Base-by-base conservation (phyloP, 1,284 basidiomycete genomes). In the Takashimella koratensis region DNA sequence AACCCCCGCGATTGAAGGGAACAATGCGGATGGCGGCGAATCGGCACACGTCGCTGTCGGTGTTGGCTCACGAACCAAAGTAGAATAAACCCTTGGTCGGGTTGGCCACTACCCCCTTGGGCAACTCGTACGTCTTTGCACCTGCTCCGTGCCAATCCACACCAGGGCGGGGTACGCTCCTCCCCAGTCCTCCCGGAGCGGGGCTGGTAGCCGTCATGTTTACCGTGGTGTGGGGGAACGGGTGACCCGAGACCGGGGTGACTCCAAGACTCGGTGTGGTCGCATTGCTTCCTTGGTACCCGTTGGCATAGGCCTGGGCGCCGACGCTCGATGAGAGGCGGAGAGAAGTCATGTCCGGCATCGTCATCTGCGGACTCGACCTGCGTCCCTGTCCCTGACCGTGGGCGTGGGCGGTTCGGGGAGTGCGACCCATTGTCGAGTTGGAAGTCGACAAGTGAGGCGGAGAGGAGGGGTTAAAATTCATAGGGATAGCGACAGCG, bases 11-110 rank as follows among this genome's bases (percentile, higher is more conserved):
- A n/a, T n/a, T n/a, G n/a, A n/a, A n/a, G n/a, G n/a, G n/a, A n/a
- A n/a, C n/a, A n/a, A n/a, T n/a, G n/a, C n/a, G n/a, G n/a, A n/a
- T n/a, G n/a, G n/a, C n/a, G n/a, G n/a, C n/a, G n/a, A n/a, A n/a
- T n/a, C n/a, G n/a, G n/a, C n/a, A n/a, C n/a, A n/a, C n/a, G n/a
- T n/a, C n/a, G n/a, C n/a, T n/a, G n/a, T n/a, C n/a, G n/a, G n/a
- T n/a, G n/a, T n/a, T n/a, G n/a, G 16, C 30, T 43, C 49, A 60
- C n/a, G 56, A 53, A n/a, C 64, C 62, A 54, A 74, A 74, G 58
- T 71, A 74, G 57, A 74, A 74, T 51, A 74, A 56, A 11, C 71
- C 71, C 58, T 71, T 71, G 53, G 62, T 66, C 40, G 60, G 56
- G 52, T 70, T 65, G 42, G 65, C 54, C 49, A 71, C 70, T 49